A percentile compares a stretch with the other conserved stretches of the same genome.
Conservation (phyloP, 2,329 filamentous ascomycete genomes). For the Lanzia echinophila region DNA sequence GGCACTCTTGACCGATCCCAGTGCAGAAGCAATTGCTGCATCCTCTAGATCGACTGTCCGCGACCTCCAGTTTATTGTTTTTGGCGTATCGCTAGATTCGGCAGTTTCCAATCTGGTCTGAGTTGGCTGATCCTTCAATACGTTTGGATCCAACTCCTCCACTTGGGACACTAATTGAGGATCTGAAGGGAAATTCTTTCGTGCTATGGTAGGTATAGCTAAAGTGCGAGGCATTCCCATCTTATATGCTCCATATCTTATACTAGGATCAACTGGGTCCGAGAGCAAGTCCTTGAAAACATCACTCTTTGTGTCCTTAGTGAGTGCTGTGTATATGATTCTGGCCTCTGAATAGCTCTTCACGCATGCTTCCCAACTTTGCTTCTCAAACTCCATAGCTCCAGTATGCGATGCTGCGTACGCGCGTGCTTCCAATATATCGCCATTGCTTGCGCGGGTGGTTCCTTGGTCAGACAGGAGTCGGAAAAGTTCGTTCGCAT, state of each 20-base stretch:
- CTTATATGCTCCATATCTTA: conserved; percentile 92
- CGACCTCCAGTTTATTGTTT: conserved; percentile 77
- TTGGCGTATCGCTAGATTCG: conserved; percentile 53
- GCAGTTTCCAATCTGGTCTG: conserved; percentile 45
- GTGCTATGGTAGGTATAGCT: conserved; percentile 71
- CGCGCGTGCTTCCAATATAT: conserved; percentile 78
- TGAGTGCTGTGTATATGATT: conserved; percentile 75
- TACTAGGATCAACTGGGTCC: conserved; percentile 83
- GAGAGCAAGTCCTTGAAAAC: conserved; percentile 79
- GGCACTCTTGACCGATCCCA: conserved; percentile 60
- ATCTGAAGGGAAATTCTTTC: conserved; percentile 69
- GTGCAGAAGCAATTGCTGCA: conserved; percentile 79
- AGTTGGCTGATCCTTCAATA: conserved; percentile 51
- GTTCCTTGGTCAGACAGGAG: conserved; percentile 55
- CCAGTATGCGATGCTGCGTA: conserved; percentile 75
- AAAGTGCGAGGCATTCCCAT: conserved; percentile 80
- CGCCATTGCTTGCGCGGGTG: conserved; percentile 61
- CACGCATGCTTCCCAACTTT: conserved; percentile 75
- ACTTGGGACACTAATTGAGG: conserved; percentile 57
- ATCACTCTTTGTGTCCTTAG: conserved; percentile 61
- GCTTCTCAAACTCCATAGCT: conserved; percentile 77
- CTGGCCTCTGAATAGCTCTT: conserved; percentile 68
- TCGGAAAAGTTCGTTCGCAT: conserved; percentile 60
- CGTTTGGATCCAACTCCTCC: conserved; percentile 61
- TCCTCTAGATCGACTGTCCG: conserved; percentile 86